Percentiles rank a stretch among this genome's conserved stretches.
Evolutionary conservation across 2,329 filamentous ascomycete species (phyloP).

Genomic region (Alternaria atra): DNA sequence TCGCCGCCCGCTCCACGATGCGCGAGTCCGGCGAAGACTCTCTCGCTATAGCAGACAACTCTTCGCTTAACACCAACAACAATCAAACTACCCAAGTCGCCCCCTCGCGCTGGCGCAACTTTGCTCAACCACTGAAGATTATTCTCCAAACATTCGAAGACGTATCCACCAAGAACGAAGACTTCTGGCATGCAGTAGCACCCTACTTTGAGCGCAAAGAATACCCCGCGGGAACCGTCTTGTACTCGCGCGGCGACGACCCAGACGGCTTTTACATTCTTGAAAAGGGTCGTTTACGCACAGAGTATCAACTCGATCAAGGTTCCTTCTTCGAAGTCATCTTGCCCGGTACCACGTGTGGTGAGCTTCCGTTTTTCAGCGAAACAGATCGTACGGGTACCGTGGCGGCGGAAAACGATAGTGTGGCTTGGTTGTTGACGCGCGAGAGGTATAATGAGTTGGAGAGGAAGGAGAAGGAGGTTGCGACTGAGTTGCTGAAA

Average conservation of each 20-base stretch:
- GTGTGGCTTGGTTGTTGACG: conserved; percentile 83
- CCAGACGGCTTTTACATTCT: conserved; percentile 90
- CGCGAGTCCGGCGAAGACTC: conserved; percentile 58
- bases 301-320: conserved; percentile 90
- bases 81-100: conserved; percentile 15
- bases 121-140: conserved; percentile 88
- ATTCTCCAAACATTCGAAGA: conserved; percentile 96
- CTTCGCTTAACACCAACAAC: conserved; percentile 6
- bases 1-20: conserved; percentile 80
- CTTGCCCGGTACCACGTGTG: conserved; percentile 91
- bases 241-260: conserved; percentile 79
- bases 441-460: conserved; percentile 74
- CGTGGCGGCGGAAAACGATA: conserved; percentile 81
- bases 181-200: conserved; percentile 89
- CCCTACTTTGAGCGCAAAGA: conserved; percentile 77
- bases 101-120: conserved; percentile 77
- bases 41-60: conserved; percentile 24
- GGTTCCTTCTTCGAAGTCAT: conserved; percentile 91
- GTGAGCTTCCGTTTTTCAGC: conserved; percentile 94
- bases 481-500: conserved; percentile 83
- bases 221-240: conserved; percentile 72
- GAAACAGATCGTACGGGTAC: conserved; percentile 88
- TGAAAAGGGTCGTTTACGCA: conserved; percentile 86
- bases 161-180: conserved; percentile 83
- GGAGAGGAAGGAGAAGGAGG: conserved; percentile 75